A percentile compares a stretch with the other conserved stretches of the same genome.
Evolutionary conservation across 768 basidiomycete genomes (phyloP).

Genomic region (Sporobolomyces pararoseus): DNA sequence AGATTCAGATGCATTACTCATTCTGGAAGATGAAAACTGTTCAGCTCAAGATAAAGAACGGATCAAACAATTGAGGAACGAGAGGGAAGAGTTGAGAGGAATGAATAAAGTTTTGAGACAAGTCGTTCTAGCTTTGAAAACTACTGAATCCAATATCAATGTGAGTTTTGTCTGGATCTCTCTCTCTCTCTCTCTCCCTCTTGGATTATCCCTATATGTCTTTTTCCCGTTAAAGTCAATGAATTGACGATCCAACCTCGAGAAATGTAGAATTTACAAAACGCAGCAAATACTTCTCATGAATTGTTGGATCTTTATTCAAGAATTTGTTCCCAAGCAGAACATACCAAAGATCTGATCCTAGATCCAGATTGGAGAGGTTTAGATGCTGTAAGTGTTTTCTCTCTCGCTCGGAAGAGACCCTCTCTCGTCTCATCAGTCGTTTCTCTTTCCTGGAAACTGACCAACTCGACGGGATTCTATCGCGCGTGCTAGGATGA

Average conservation of each 20-base stretch:
- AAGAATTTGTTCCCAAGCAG: constrained; percentile 49
- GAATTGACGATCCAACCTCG: too few relatives aligned
- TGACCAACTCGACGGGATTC: too few relatives aligned
- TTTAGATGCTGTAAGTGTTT: constrained; percentile 47
- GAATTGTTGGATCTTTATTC: constrained; percentile 50
- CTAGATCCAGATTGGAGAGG: constrained; percentile 50
- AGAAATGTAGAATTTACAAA: background rate
- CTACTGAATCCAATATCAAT: constrained; percentile 48
- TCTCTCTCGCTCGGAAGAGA: too few relatives aligned
- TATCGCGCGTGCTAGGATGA: too few relatives aligned
- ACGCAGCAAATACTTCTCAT: constrained; percentile 46
- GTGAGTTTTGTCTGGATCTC: constrained; percentile 37
- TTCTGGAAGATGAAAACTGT: background rate
- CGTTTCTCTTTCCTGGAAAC: background rate
- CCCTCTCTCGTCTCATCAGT: background rate
- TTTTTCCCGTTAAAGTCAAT: background rate
- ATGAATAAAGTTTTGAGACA: constrained; percentile 50
- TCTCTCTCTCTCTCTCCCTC: background rate
- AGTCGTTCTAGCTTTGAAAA: constrained; percentile 44
- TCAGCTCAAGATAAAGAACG: constrained; percentile 19
- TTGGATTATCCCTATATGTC: background rate
- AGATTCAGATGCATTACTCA: background rate
- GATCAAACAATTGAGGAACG: constrained; percentile 42
- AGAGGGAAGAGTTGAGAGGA: constrained; percentile 48
- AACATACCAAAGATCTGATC: constrained; percentile 50